These are phyloP conservation scores for Arthrobotrys sinensis DNA, from an alignment of 2,329 filamentous ascomycete genomes.

Conservation along the genomic window DNA sequence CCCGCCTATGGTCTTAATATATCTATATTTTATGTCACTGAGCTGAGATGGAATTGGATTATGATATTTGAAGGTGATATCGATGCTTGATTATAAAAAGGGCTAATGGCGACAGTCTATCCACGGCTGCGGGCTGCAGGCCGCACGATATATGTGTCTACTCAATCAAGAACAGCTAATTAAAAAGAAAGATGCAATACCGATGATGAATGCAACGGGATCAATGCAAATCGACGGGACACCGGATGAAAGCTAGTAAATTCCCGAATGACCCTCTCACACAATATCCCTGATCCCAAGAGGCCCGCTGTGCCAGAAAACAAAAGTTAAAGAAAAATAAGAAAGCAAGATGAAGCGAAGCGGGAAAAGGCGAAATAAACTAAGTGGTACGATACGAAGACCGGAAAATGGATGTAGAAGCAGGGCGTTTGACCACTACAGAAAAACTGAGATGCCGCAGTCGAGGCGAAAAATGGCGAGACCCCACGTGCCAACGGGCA, in stretches of 20 bases:
- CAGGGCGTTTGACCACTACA: conserved; percentile 28
- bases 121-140: neutral
- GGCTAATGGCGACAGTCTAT: conserved; percentile 5
- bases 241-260: conserved; percentile 29
- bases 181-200: conserved; percentile 33
- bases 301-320: conserved; percentile 20
- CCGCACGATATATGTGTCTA: conserved; percentile 8
- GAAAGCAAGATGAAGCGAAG: conserved; percentile 17
- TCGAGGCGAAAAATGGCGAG: conserved; percentile 14
- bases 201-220: conserved; percentile 21
- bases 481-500: conserved; percentile 17
- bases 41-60: neutral
- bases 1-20: neutral
- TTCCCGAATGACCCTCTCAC: conserved; percentile 22
- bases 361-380: conserved; percentile 2
- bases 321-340: conserved; percentile 1
- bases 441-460: conserved; percentile 24
- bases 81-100: conserved; percentile 14
- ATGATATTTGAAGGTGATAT: conserved; percentile 2
- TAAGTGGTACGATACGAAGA: conserved; percentile 18
- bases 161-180: conserved; percentile 22
- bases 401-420: conserved; percentile 24
- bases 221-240: conserved; percentile 21
- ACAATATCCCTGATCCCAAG: conserved; percentile 28
- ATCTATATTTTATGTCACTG: too few relatives aligned